Base-by-base conservation (phyloP, 192 early-diverging fungal genomes). In the Linnemannia zychae region DNA sequence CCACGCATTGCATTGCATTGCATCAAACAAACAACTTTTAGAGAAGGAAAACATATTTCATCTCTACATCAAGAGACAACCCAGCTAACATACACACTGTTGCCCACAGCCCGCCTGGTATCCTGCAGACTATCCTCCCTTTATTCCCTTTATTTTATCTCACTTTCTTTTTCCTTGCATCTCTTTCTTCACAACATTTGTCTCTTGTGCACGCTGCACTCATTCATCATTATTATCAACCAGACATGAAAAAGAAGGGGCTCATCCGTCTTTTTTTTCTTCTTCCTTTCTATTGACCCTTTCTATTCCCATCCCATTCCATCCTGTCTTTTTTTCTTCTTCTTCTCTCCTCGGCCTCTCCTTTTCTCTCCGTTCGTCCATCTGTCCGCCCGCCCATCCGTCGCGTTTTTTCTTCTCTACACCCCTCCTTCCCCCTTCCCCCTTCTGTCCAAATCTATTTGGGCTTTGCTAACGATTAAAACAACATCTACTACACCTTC, bases 241-340 rank as follows among this genome's bases (percentile, higher is more conserved):
- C 40, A 44, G 33, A 37, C 22, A 34, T 22, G 7, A 5, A 71
- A 47, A 71, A 40, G 18, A 71, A 52, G 46, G 48, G 31, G 52
- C 44, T 13, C 24, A 13, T 28, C 57, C 57, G 24, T 22, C 16
- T 2, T 49, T 17, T 63, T 63, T 24, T 7, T 60, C 24, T 60
- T 60, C 57, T 13, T 63, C 13, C 28, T 71, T 24, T n/a, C 40
- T 24, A 70, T 22, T 70, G 33, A 38, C 69, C 44, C 36, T 71
- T 46, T 71, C 69, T 68, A 71, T 46, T 46, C 24, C 69, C 40
- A 46, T 46, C 36, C 44, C 69, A 38, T 68, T 24, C 67, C 67
- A 38, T 68, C 36, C 36, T 68, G 17, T 11, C 63, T 38, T 38
- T 36, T 40, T 36, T 68, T 40, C 33, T 12, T 13, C 33, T 28